Conservation (phyloP, 2,329 filamentous ascomycete species). For the Claviceps digitariae region DNA sequence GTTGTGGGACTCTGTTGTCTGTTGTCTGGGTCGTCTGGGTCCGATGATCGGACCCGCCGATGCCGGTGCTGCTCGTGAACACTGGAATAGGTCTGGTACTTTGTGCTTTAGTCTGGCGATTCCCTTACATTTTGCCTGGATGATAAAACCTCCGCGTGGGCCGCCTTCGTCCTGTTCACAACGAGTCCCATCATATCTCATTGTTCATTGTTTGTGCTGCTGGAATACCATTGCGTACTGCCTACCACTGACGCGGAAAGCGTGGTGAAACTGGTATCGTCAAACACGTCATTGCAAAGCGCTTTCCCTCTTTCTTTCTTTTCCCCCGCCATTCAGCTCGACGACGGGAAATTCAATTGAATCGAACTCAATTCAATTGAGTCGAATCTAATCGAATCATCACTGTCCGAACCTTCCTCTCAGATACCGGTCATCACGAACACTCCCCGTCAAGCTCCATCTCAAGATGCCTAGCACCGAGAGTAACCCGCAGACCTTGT, state of each 20-base stretch:
- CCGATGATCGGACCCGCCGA: conserved; percentile 12
- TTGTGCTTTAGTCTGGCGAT: background rate
- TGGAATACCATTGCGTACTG: no score
- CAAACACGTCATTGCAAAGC: background rate
- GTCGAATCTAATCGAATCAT: background rate
- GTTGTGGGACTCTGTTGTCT: background rate
- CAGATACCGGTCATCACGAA: background rate
- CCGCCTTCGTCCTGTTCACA: background rate
- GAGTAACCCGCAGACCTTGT: conserved; percentile 66
- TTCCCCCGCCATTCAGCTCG: background rate
- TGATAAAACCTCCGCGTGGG: background rate
- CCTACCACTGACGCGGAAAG: background rate
- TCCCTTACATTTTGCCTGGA: background rate
- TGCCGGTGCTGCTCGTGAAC: conserved; percentile 6
- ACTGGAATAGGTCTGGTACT: background rate
- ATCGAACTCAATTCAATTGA: background rate
- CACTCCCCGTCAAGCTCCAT: background rate
- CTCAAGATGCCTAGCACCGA: conserved; percentile 58
- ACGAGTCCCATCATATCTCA: background rate
- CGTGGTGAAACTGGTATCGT: background rate
- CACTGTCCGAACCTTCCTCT: no score
- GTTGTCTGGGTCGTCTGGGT: background rate
- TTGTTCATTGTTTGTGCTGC: no score
- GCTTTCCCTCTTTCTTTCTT: background rate
- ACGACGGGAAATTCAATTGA: background rate